phyloP scores from a whole-genome alignment of 257 asterid genomes.

The Solanum chiquidenum region DNA sequence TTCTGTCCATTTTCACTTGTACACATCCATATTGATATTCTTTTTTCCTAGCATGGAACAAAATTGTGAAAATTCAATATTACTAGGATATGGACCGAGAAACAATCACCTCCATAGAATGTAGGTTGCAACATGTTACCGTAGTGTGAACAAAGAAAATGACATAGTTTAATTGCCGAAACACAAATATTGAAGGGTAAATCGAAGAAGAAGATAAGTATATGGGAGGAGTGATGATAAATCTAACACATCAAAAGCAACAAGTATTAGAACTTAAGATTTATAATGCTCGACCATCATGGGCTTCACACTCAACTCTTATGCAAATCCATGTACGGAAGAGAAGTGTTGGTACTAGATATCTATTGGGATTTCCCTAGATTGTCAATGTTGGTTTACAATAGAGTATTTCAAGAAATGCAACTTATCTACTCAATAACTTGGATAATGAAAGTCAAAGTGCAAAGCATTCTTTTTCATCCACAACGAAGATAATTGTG shows the following conservation, averaged over 20 bases:
- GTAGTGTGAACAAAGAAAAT: neutral
- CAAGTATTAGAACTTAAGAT: neutral
- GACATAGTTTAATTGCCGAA: neutral
- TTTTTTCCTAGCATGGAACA: neutral
- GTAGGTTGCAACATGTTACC: neutral
- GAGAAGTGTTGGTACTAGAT: neutral
- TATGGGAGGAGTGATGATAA: neutral
- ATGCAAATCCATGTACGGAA: neutral
- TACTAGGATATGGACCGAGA: neutral
- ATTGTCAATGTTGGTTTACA: neutral
- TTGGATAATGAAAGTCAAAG: neutral
- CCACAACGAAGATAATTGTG: neutral
- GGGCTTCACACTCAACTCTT: neutral
- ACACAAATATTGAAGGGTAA: neutral
- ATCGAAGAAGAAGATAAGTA: neutral
- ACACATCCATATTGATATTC: neutral
- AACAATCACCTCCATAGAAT: neutral
- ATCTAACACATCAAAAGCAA: neutral
- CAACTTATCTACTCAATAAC: neutral
- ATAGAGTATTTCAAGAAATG: neutral
- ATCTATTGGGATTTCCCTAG: neutral
- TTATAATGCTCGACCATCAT: neutral
- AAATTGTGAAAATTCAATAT: neutral
- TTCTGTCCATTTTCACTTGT: neutral
- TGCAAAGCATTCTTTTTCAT: neutral